Percentiles rank a stretch among this genome's conserved stretches.
These are phyloP conservation scores for Mallotus nudiflorus DNA, from an alignment of 345 rosid genomes.

Conservation along the genomic window DNA sequence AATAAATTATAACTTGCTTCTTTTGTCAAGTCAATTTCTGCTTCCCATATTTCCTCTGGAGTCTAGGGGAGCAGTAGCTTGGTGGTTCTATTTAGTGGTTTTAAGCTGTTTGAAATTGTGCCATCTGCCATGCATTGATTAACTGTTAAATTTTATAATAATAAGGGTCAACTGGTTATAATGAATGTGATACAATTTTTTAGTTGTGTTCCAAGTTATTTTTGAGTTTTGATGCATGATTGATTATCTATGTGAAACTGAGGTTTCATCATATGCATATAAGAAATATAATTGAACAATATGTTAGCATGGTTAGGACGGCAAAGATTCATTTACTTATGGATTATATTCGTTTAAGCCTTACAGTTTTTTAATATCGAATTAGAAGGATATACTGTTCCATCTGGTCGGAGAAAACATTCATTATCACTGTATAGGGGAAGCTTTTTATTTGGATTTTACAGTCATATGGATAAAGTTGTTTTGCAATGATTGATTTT, in stretches of 20 bases:
- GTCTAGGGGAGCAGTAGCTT: background rate
- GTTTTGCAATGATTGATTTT: background rate
- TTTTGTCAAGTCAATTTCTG: background rate
- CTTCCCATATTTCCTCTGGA: background rate
- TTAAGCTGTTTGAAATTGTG: background rate
- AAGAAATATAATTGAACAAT: background rate
- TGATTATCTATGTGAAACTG: background rate
- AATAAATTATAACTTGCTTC: background rate
- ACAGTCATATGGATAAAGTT: background rate
- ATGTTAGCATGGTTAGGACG: background rate
- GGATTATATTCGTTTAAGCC: background rate
- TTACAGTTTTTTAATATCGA: background rate
- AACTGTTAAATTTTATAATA: background rate
- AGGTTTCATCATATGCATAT: background rate
- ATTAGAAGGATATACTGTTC: background rate
- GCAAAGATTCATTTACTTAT: background rate
- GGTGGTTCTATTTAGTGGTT: background rate
- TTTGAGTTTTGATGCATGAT: background rate
- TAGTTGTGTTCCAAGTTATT: background rate
- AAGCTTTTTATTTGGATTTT: background rate
- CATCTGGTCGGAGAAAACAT: background rate
- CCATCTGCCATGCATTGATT: background rate
- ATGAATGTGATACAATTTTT: background rate
- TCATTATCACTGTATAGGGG: background rate
- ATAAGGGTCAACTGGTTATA: background rate